phyloP scores from a whole-genome alignment of 805 yeast genomes.

The Ogataea corticis region DNA sequence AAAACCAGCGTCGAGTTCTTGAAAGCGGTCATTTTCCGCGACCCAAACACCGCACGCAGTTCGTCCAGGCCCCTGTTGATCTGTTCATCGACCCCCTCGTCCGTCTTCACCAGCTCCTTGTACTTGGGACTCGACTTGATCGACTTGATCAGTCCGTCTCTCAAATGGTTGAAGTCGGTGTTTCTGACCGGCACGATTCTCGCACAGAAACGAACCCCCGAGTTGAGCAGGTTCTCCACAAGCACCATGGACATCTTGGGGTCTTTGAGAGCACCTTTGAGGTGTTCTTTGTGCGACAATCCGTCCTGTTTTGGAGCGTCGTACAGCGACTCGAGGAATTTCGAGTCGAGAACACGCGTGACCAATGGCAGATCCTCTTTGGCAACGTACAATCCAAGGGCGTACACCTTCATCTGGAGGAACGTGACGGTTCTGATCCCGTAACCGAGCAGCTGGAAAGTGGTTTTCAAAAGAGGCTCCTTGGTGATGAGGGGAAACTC shows the following conservation, averaged over 20 bases:
- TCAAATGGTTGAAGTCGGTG: conserved; percentile 86
- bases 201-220: conserved; percentile 63
- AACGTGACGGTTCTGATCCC: conserved; percentile 88
- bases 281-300: conserved; percentile 39
- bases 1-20: conserved; percentile 69
- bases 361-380: conserved; percentile 50
- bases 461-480: conserved; percentile 20
- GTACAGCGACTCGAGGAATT: conserved; percentile 37
- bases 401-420: conserved; percentile 79
- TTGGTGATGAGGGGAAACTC: conserved; percentile 28
- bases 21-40: conserved; percentile 68
- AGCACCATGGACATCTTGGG: conserved; percentile 52
- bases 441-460: conserved; percentile 65
- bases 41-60: conserved; percentile 57
- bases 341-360: conserved; percentile 43
- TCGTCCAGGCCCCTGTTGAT: conserved; percentile 57
- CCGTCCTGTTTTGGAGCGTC: conserved; percentile 17
- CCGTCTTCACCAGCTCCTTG: conserved; percentile 45
- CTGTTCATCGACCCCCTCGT: conserved; percentile 39
- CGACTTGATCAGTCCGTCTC: conserved; percentile 86
- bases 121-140: conserved; percentile 66
- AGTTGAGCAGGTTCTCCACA: conserved; percentile 55
- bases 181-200: conserved; percentile 85
- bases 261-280: conserved; percentile 49
- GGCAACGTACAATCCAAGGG: conserved; percentile 78